phyloP scores from a whole-genome alignment of 179 eudicot genomes.

The Dionaea muscipula region DNA sequence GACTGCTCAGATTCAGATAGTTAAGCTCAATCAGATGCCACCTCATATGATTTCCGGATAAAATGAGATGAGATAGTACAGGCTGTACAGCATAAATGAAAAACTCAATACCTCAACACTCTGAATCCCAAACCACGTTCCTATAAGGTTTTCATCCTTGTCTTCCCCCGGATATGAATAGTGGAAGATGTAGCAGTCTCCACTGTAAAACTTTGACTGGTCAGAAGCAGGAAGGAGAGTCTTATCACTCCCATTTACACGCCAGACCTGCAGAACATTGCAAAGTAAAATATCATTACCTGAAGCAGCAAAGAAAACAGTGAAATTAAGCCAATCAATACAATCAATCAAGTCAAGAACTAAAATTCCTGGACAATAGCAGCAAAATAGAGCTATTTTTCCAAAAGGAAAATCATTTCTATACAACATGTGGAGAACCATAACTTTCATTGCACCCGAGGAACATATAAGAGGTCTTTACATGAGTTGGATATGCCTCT shows the following conservation, averaged over 20 bases:
- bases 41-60: too few species aligned
- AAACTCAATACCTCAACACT: conserved; percentile 49
- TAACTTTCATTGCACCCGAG: too few species aligned
- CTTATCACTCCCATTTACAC: conserved; percentile 56
- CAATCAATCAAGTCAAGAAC: not conserved
- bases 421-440: too few species aligned
- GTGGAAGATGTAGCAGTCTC: conserved; percentile 89
- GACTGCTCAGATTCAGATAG: too few species aligned
- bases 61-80: too few species aligned
- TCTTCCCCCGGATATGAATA: conserved; percentile 81
- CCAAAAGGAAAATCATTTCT: too few species aligned
- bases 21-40: too few species aligned
- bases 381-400: too few species aligned
- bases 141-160: conserved; percentile 71
- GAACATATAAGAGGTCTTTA: too few species aligned
- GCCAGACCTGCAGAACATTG: conserved; percentile 66
- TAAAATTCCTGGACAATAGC: too few species aligned
- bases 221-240: conserved; percentile 56
- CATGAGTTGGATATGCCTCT: too few species aligned
- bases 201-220: conserved; percentile 76
- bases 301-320: not conserved
- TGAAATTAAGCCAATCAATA: not conserved
- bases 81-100: too few species aligned
- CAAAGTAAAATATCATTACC: not conserved
- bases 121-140: conserved; percentile 91